Base-by-base conservation (phyloP, 2,329 filamentous ascomycete species). In the Apiospora rasikravindrae region DNA sequence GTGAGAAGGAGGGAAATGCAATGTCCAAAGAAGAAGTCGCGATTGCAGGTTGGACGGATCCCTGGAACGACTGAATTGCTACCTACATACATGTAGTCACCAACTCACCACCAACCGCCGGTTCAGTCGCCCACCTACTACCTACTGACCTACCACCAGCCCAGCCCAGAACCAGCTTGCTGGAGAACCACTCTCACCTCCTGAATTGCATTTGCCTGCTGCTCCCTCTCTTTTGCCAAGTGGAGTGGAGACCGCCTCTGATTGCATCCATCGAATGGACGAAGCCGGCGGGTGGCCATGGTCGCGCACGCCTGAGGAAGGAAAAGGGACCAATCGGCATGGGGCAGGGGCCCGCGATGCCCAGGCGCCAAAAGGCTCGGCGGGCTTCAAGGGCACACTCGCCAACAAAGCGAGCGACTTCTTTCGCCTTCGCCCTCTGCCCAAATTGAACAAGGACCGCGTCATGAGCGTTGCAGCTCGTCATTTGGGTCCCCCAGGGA, bases 331-430 rank as follows among this genome's bases (percentile, higher is more conserved):
- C 51, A 33, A 33, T 33, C 51, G 57, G 57, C 57, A 64, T 29
- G 2, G 5, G 33, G 14, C 57, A 64, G 57, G 57, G 57, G 57
- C 29, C 29, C 57, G 33, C 33, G 57, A 64, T 64, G 57, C 57
- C 57, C 57, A 64, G 57, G 2, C 57, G 57, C 57, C 57, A 64
- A 64, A 64, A 64, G 57, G 57, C 57, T 64, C 29, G 57, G 57
- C 57, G 22, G 22, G 57, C 57, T 64, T 37, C 57, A 64, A 64
- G 57, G 19, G 33, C 40, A 10, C 40, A 40, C 33, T 40, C 29
- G 7, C 16, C 5, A 19, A 6, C 44, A 19, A n/a, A n/a, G n/a
- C n/a, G n/a, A n/a, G n/a, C n/a, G n/a, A n/a, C n/a, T n/a, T n/a
- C 33, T 37, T 37, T 61, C 53, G 16, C 53, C 53, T 37, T 61